Percentiles rank a stretch among this genome's conserved stretches.
phyloP scores from a whole-genome alignment of 768 basidiomycete species.

The Leucosporidium creatinivorum region DNA sequence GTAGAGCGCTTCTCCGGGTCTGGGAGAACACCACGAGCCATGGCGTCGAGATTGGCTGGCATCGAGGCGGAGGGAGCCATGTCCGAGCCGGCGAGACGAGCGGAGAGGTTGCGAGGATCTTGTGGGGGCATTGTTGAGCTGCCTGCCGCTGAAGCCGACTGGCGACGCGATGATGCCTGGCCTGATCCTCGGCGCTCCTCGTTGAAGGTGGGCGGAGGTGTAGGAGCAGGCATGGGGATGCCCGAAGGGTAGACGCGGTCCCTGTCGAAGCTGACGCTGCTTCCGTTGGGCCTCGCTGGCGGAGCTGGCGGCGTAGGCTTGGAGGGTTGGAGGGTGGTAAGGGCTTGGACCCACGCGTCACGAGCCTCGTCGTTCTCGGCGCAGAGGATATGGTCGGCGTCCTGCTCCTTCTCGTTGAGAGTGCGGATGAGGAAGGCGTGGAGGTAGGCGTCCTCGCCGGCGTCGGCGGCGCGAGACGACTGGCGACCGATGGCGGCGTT shows the following conservation, averaged over 20 bases:
- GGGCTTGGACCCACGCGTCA: constrained; percentile 88
- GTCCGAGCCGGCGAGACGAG: constrained; percentile 16
- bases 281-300: not conserved
- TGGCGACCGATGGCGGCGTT: constrained; percentile 95
- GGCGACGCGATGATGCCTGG: no score
- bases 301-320: not conserved
- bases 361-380: constrained; percentile 91
- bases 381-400: constrained; percentile 80
- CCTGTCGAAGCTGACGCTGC: constrained; percentile 1
- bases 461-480: constrained; percentile 45
- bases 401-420: constrained; percentile 49
- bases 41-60: constrained; percentile 47
- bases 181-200: no score
- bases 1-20: not conserved
- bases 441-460: constrained; percentile 83
- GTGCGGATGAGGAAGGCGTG: constrained; percentile 98
- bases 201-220: no score
- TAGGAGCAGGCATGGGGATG: no score
- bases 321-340: constrained; percentile 41
- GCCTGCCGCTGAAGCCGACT: no score
- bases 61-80: constrained; percentile 58
- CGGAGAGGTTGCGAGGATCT: constrained; percentile 16
- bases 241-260: not conserved
- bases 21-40: constrained; percentile 20
- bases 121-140: constrained; percentile 2